A percentile compares a stretch with the other conserved stretches of the same genome.
These are phyloP conservation scores for Sporothrix curviconia DNA, from an alignment of 2,329 filamentous ascomycete genomes.

Conservation along the genomic window DNA sequence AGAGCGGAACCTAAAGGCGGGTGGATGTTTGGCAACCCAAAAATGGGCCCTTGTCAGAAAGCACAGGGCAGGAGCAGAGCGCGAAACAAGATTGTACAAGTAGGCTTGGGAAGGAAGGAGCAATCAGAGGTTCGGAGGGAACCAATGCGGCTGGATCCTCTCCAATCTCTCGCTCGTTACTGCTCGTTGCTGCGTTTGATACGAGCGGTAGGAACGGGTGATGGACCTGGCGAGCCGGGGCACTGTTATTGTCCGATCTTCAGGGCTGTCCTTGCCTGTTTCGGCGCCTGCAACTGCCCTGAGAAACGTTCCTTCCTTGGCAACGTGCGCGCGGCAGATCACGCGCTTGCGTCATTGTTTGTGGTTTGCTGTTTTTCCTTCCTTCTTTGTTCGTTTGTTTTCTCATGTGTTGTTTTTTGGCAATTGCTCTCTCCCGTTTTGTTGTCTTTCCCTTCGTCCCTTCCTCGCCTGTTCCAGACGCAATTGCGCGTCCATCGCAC, in stretches of 20 bases:
- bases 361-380: not conserved
- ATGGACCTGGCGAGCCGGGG: too few relatives aligned
- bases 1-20: slow-evolving; percentile 8
- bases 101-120: not conserved
- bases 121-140: not conserved
- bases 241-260: not conserved
- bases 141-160: not conserved
- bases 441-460: not conserved
- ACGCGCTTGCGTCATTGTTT: not conserved
- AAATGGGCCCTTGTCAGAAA: not conserved
- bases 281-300: not conserved
- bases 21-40: slow-evolving; percentile 4
- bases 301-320: slow-evolving; percentile 9
- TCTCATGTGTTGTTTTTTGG: not conserved
- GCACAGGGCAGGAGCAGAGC: slow-evolving; percentile 4
- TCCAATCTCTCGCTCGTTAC: too few relatives aligned
- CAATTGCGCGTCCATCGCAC: slow-evolving; percentile 4
- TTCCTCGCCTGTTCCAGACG: not conserved
- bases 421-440: not conserved
- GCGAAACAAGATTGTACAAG: not conserved
- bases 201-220: too few relatives aligned
- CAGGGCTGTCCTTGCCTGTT: not conserved
- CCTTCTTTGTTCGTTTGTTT: not conserved
- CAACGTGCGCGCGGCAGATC: slow-evolving; percentile 1
- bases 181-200: too few relatives aligned